Evolutionary conservation across 1,284 basidiomycete genomes (phyloP).

Genomic region (Phenoliferia sp.): DNA sequence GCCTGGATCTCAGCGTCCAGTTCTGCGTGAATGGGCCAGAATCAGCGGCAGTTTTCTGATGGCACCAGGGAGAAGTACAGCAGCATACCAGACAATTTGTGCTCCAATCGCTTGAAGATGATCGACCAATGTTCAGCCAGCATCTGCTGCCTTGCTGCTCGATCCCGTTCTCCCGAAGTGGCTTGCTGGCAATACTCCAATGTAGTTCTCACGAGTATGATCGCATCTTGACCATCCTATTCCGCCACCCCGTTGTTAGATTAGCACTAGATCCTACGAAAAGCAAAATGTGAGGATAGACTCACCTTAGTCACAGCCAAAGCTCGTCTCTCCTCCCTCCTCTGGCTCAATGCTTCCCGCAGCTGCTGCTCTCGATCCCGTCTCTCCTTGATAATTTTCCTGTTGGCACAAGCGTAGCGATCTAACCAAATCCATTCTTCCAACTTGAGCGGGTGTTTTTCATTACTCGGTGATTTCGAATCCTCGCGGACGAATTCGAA

Average conservation of each 20-base stretch:
- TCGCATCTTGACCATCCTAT: slow-evolving; percentile 8
- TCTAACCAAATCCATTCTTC: slow-evolving; percentile 17
- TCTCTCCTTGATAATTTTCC: neutral
- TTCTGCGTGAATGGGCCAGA: no score
- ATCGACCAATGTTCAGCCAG: neutral
- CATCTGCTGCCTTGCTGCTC: slow-evolving; percentile 10
- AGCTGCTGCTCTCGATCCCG: neutral
- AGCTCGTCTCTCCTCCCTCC: neutral
- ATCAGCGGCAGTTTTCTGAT: neutral
- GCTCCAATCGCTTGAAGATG: neutral
- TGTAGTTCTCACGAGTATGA: neutral
- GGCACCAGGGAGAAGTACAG: neutral
- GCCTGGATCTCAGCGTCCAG: no score
- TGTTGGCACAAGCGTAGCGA: slow-evolving; percentile 13
- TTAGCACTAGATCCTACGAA: neutral
- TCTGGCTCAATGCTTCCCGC: neutral
- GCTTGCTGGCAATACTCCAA: neutral
- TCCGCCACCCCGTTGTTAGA: neutral
- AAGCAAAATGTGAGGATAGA: neutral
- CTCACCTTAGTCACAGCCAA: slow-evolving; percentile 5
- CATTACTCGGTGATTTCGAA: neutral
- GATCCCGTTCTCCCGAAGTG: neutral
- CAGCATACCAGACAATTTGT: slow-evolving; percentile 2
- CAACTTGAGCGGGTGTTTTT: neutral
- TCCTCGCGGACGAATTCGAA: slow-evolving; percentile 7